Conservation (phyloP, 257 asterid species). For the Salvia rosmarinus region DNA sequence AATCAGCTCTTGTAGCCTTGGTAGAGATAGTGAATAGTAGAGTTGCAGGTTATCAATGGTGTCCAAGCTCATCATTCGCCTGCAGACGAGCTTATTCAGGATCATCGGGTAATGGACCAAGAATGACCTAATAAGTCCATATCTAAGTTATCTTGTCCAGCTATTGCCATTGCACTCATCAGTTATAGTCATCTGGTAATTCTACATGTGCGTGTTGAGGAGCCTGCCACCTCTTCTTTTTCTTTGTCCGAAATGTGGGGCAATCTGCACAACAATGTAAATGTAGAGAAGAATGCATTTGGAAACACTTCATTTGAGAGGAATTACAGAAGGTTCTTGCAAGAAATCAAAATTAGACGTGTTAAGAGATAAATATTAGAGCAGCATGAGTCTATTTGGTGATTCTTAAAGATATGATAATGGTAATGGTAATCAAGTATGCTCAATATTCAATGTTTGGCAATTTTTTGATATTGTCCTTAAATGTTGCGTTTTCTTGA, state of each 20-base stretch:
- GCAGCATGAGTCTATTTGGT: background rate
- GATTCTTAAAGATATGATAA: background rate
- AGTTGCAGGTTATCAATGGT: slow-evolving; percentile 31
- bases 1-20: slow-evolving; percentile 35
- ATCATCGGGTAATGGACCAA: background rate
- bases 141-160: slow-evolving; percentile 7
- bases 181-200: slow-evolving; percentile 54
- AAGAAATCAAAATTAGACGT: background rate
- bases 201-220: slow-evolving; percentile 62
- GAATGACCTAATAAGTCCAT: slow-evolving; percentile 6
- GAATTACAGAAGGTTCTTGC: background rate
- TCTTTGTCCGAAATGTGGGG: slow-evolving; percentile 52
- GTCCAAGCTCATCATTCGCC: slow-evolving; percentile 25
- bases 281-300: background rate
- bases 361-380: too few species aligned
- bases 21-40: slow-evolving; percentile 26
- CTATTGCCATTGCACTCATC: slow-evolving; percentile 42
- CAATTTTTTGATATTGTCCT: background rate
- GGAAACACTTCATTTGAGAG: background rate
- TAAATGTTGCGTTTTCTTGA: background rate
- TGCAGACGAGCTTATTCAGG: slow-evolving; percentile 29
- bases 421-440: background rate
- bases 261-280: slow-evolving; percentile 50
- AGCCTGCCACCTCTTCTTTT: slow-evolving; percentile 65
- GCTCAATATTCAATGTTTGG: background rate